Base-by-base conservation (phyloP, 192 early-diverging fungal genomes). In the Coemansia sp. region DNA sequence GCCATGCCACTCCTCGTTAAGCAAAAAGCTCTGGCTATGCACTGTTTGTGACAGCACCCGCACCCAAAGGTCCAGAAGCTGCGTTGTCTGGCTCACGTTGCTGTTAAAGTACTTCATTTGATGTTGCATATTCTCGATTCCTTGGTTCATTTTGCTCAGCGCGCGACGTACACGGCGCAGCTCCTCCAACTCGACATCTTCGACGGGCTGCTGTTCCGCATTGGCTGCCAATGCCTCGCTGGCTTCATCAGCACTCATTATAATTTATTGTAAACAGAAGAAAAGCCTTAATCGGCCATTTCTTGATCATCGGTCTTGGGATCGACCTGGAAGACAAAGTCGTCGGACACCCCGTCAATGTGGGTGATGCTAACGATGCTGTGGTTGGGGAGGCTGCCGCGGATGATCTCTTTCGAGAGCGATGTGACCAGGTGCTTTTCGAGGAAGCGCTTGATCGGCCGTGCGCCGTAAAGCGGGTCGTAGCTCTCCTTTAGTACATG, bases 401-500 rank as follows among this genome's bases (percentile, higher is more conserved):
- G 68, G 36, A 94, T 63, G 41, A 94, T 68, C 71, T 89, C 65
- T 43, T 81, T 82, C 6, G 87, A 85, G 13, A 95, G 75, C 49
- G 85, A 78, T n/a, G 93, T 95, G 47, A 90, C 91, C 13, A 95
- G 68, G 48, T 85, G 79, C 63, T 86, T 82, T 67, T 99, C 92
- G 46, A 99, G 79, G 63, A 89, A 90, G 50, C 97, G 86, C 50
- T 87, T 83, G 19, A 99, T 70, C 5, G 97, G 97, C 13, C 97
- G 82, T 5, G 95, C 97, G 61, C 97, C 97, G 72, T 93, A 99
- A 8, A 87, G 73, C 21, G 94, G 94, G 73, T 96, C 91, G 63
- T 97, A 99, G 14, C 93, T 83, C 40, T 83, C 65, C 42, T 80
- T 64, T 16, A 94, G 79, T 9, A 99, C 81, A 70, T 85, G 85